phyloP scores from a whole-genome alignment of 129 eudicot species.

The Deinandra increscens region DNA sequence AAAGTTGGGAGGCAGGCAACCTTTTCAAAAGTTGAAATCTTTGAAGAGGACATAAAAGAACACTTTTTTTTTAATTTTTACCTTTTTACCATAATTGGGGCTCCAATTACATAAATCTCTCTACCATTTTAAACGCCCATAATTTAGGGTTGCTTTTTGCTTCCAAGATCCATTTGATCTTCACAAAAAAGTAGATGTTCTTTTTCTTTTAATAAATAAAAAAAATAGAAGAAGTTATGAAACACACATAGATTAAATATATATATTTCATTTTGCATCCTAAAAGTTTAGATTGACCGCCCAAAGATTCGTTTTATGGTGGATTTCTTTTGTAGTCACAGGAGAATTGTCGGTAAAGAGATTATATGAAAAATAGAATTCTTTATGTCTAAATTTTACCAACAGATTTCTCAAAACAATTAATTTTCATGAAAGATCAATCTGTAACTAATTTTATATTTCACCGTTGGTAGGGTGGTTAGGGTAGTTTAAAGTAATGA shows the following conservation, averaged over 20 bases:
- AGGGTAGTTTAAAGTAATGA: too few species aligned
- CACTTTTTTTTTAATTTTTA: conserved; percentile 15
- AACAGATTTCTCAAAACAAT: not conserved
- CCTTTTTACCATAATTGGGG: conserved; percentile 29
- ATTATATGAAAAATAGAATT: not conserved
- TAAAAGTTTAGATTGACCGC: too few species aligned
- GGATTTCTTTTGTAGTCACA: too few species aligned
- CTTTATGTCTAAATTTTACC: not conserved
- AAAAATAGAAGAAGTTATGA: not conserved
- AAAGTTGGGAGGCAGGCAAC: conserved; percentile 19
- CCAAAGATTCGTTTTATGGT: too few species aligned
- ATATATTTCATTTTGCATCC: not conserved
- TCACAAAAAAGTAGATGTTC: conserved; percentile 21
- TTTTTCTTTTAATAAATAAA: not conserved
- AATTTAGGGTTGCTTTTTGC: conserved; percentile 35
- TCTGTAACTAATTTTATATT: too few species aligned
- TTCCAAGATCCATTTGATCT: conserved; percentile 31
- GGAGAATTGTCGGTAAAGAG: too few species aligned
- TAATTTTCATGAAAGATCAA: too few species aligned
- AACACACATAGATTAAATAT: not conserved
- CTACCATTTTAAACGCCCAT: conserved; percentile 30
- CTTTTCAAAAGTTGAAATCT: conserved; percentile 23
- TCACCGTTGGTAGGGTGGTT: too few species aligned
- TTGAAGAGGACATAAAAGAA: conserved; percentile 18
- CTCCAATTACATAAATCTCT: conserved; percentile 35